Evolutionary conservation across 2,329 filamentous ascomycete genomes (phyloP).

Genomic region (Calonectria pteridis): DNA sequence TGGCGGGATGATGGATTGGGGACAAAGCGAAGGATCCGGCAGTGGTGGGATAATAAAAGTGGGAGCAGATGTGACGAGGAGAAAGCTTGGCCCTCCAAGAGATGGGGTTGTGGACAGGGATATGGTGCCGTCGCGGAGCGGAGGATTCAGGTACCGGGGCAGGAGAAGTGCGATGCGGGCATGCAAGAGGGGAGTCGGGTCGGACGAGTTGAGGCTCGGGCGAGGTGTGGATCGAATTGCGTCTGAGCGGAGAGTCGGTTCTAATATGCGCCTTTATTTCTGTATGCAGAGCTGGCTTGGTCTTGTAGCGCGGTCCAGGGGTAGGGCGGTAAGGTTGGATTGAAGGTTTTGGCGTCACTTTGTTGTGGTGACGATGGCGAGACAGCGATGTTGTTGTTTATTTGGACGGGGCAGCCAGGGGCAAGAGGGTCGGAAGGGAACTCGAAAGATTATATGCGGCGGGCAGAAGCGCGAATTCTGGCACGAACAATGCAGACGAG

Average conservation of each 20-base stretch:
- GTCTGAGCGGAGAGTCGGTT: neutral
- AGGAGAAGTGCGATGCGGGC: constrained; percentile 21
- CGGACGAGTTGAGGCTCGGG: constrained; percentile 12
- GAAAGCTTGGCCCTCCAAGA: constrained; percentile 31
- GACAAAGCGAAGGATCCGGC: neutral
- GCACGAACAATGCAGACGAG: neutral
- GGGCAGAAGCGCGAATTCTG: neutral
- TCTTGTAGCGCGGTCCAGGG: constrained; percentile 1
- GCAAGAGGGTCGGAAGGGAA: neutral
- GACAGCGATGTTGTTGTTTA: constrained; percentile 28
- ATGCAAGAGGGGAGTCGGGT: neutral
- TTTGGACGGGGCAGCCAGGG: constrained; percentile 14
- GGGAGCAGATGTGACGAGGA: constrained; percentile 25
- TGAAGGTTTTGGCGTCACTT: neutral
- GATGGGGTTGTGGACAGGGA: constrained; percentile 40
- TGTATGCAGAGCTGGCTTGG: neutral
- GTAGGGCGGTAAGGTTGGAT: neutral
- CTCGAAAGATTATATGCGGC: neutral
- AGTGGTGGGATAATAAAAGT: constrained; percentile 22
- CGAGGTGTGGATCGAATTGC: constrained; percentile 8
- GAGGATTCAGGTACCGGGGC: constrained; percentile 29
- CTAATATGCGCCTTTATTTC: constrained; percentile 1
- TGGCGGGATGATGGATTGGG: neutral
- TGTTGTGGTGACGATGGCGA: constrained; percentile 6
- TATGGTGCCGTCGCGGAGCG: constrained; percentile 30